Conservation (phyloP, 495 filamentous ascomycete genomes). For the Xylaria castorea region DNA sequence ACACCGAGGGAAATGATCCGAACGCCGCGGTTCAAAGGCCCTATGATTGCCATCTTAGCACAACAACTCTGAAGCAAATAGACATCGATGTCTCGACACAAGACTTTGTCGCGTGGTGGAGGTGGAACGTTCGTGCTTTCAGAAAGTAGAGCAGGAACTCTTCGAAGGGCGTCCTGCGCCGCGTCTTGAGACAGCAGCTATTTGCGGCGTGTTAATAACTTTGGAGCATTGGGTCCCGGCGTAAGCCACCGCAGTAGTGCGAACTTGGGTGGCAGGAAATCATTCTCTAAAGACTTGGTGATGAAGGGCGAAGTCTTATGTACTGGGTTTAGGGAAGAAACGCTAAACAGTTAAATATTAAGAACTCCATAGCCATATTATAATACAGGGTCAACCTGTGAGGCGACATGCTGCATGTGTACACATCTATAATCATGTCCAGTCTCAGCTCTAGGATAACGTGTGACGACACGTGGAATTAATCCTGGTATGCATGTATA, state of each 20-base stretch:
- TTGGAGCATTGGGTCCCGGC: neutral
- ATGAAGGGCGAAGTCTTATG: neutral
- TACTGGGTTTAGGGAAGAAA: neutral
- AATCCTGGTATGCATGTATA: neutral
- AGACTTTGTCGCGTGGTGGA: constrained; percentile 86
- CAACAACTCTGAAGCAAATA: constrained; percentile 72
- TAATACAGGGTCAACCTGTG: neutral
- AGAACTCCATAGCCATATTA: neutral
- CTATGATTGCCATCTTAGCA: constrained; percentile 90
- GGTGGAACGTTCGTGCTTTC: constrained; percentile 57
- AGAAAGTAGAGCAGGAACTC: constrained; percentile 43
- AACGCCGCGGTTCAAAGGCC: constrained; percentile 77
- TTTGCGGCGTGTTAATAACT: neutral
- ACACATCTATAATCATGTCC: neutral
- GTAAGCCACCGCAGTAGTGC: neutral
- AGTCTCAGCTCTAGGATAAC: neutral
- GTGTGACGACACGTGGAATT: neutral
- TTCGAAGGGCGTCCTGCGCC: too few species aligned
- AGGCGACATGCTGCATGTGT: neutral
- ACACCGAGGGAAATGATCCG: constrained; percentile 78
- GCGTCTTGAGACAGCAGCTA: neutral
- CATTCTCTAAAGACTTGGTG: neutral
- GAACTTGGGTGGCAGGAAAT: neutral
- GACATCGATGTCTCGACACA: constrained; percentile 78
- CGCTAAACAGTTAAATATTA: neutral